phyloP scores from a whole-genome alignment of 768 basidiomycete genomes.

The Pleurotus pulmonarius region DNA sequence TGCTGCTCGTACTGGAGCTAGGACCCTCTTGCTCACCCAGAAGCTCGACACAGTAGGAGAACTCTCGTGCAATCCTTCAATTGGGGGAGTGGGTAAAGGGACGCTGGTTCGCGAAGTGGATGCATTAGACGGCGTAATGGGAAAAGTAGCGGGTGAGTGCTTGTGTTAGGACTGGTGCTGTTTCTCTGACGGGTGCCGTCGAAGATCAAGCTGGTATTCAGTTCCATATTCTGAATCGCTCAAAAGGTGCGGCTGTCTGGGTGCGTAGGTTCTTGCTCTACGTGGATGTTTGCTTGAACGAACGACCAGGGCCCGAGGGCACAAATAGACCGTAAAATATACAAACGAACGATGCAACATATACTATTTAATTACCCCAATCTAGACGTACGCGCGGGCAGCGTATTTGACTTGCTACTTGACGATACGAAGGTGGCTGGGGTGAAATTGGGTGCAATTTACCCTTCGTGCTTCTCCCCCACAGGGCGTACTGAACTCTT shows the following conservation, averaged over 20 bases:
- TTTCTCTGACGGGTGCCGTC: too few species aligned
- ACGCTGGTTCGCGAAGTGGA: constrained; percentile 90
- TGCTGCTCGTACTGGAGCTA: constrained; percentile 78
- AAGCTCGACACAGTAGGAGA: constrained; percentile 76
- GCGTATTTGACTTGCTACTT: constrained; percentile 76
- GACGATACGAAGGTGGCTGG: constrained; percentile 59
- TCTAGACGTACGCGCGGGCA: constrained; percentile 66
- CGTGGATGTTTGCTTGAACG: background rate
- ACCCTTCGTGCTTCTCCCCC: too few species aligned
- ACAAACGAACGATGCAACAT: constrained; percentile 80
- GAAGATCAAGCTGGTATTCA: constrained; percentile 86
- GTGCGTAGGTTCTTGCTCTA: constrained; percentile 35
- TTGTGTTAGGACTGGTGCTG: too few species aligned
- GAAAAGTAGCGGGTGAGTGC: constrained; percentile 74
- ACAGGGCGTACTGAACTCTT: background rate
- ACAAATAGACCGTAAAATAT: constrained; percentile 82
- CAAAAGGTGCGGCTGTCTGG: constrained; percentile 89
- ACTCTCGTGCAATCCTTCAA: constrained; percentile 88
- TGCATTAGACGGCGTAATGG: constrained; percentile 86
- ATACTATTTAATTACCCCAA: constrained; percentile 62
- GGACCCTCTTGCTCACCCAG: constrained; percentile 80
- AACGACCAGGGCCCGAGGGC: constrained; percentile 76
- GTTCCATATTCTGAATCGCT: constrained; percentile 81
- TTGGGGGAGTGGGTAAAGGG: constrained; percentile 91
- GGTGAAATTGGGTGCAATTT: constrained; percentile 56